Base-by-base conservation (phyloP, 2,329 filamentous ascomycete species). In the Aureobasidium sp. region DNA sequence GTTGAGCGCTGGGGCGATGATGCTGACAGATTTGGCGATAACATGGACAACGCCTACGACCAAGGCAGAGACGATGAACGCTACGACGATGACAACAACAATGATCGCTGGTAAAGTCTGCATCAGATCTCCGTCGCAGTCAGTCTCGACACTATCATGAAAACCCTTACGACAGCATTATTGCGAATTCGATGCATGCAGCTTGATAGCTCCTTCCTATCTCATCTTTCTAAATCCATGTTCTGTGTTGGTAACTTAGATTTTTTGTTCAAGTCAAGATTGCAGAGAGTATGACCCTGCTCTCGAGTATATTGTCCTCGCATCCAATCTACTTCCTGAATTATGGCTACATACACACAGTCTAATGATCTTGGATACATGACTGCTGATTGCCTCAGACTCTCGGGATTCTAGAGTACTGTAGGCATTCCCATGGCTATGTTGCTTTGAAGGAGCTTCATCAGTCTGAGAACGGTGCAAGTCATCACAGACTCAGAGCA, bases 1-100 rank as follows among this genome's bases (percentile, higher is more conserved):
- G 76, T 78, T 5, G 76, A 79, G 67, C 63, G 71, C 37, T 78
- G 76, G 63, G 76, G 70, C 0, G 75, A 78, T 62, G 67, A 75
- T 48, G 67, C 71, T 42, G 71, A 72, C 61, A 63, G 68, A 15
- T 72, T 73, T 59, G 70, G 73, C 32, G 64, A 75, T 21, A 63
- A 69, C 13, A 65, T 79, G 21, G 75, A 74, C 41, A 65, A 76
- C 68, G 70, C 75, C 15, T 79, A 78, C 66, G 77, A 80, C 65
- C 69, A 72, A 59, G 77, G 76, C 5, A 68, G 72, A 59, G 69
- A 68, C 42, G 72, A 70, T 65, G 69, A 67, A 10, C 65, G 71
- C 55, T 63, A 70, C 55, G 70, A 65, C 48, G 66, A 70, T 52
- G 30, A 60, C 21, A 21, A 21, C 21, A 21, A 21, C 57, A 50